A percentile compares a stretch with the other conserved stretches of the same genome.
Conservation (phyloP, 31 red algal genomes). For the Odonthalia washingtoniensis region DNA sequence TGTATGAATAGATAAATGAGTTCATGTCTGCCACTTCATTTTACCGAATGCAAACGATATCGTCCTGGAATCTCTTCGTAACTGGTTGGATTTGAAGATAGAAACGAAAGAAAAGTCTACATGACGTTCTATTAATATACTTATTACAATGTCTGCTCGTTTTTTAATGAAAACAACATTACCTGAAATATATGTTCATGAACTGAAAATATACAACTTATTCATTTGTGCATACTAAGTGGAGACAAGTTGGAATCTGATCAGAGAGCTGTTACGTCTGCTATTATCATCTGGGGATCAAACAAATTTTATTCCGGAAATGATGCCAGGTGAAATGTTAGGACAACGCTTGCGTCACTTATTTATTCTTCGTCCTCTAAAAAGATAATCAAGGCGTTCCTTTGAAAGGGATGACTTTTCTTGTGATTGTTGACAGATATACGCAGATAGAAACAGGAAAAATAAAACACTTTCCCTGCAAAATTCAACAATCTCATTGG, state of each 20-base stretch:
- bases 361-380: neutral
- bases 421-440: neutral
- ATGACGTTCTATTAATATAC: neutral
- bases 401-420: slow-evolving; percentile 39
- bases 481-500: neutral
- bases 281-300: neutral
- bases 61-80: slow-evolving; percentile 4
- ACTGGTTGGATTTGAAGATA: slow-evolving; percentile 49
- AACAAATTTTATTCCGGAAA: neutral
- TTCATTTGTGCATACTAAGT: slow-evolving; percentile 20
- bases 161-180: neutral
- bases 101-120: slow-evolving; percentile 63
- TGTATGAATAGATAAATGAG: slow-evolving; percentile 30
- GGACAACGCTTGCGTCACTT: neutral
- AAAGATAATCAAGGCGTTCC: slow-evolving; percentile 58
- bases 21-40: neutral
- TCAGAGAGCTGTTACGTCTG: neutral
- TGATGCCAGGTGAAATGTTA: neutral
- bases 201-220: neutral
- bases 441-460: neutral
- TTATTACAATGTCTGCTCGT: slow-evolving; percentile 15
- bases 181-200: neutral
- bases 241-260: slow-evolving; percentile 31
- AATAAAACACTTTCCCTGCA: neutral
- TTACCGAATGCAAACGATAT: slow-evolving; percentile 8